Evolutionary conservation across 495 filamentous ascomycete species (phyloP).

Genomic region (Aspergillus taichungensis): DNA sequence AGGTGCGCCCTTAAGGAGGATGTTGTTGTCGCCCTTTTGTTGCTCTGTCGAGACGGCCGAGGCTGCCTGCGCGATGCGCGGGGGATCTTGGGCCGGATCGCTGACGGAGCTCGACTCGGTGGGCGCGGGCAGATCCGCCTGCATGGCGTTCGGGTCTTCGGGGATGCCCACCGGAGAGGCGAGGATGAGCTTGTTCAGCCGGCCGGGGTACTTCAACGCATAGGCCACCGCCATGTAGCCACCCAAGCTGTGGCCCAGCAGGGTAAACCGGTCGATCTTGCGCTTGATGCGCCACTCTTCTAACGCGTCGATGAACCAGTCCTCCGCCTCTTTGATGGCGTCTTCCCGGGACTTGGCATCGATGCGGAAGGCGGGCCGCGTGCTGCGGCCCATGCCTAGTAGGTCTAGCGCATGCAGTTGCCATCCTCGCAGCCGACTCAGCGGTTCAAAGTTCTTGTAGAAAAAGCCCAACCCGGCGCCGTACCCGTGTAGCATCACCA

Average conservation of each 20-base stretch:
- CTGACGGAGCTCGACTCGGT: slow-evolving; percentile 56
- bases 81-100: slow-evolving; percentile 71
- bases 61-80: slow-evolving; percentile 30
- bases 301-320: slow-evolving; percentile 91
- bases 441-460: slow-evolving; percentile 90
- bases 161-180: slow-evolving; percentile 92
- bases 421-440: slow-evolving; percentile 73
- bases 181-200: slow-evolving; percentile 88
- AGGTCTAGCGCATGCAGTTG: slow-evolving; percentile 86
- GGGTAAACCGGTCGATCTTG: slow-evolving; percentile 85
- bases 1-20: slow-evolving; percentile 45
- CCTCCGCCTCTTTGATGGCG: slow-evolving; percentile 84
- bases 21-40: slow-evolving; percentile 46
- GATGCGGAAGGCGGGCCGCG: slow-evolving; percentile 73
- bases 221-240: slow-evolving; percentile 94
- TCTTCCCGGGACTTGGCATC: slow-evolving; percentile 69
- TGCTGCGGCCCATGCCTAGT: slow-evolving; percentile 89
- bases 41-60: slow-evolving; percentile 18
- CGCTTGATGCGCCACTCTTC: slow-evolving; percentile 89
- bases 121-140: slow-evolving; percentile 70
- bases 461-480: slow-evolving; percentile 94
- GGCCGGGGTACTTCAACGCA: slow-evolving; percentile 90
- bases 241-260: slow-evolving; percentile 87
- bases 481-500: slow-evolving; percentile 98
- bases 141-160: slow-evolving; percentile 86